phyloP scores from a whole-genome alignment of 768 basidiomycete species.

The Dioszegia hungarica region DNA sequence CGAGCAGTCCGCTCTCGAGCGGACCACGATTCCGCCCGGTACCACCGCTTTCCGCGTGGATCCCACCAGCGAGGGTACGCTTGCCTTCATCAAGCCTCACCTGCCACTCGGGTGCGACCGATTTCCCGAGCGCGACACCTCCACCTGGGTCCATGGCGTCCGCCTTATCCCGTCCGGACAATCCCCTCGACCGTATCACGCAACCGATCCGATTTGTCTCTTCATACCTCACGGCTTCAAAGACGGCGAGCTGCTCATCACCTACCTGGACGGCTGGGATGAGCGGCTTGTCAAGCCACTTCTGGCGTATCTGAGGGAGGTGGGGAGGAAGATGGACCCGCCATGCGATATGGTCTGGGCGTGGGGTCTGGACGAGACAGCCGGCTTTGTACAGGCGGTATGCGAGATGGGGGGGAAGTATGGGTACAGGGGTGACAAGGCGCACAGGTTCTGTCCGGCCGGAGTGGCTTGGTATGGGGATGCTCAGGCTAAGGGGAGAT shows the following conservation, averaged over 20 bases:
- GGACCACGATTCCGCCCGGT: not conserved
- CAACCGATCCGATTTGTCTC: not conserved
- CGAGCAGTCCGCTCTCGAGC: not conserved
- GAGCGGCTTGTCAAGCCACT: not conserved
- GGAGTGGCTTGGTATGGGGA: conserved; percentile 2
- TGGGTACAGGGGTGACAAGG: not conserved
- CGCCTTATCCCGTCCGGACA: not conserved
- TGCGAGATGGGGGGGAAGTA: not conserved
- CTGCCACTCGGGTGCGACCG: not conserved
- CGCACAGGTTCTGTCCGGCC: not conserved
- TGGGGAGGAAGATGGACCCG: not conserved
- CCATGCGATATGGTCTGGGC: not conserved
- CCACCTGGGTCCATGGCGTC: not conserved
- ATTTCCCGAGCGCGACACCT: not conserved
- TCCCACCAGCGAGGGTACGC: not conserved
- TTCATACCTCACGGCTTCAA: not conserved
- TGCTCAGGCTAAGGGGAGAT: not conserved
- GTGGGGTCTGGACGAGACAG: not conserved
- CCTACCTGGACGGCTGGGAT: not conserved
- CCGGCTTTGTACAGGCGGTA: not conserved
- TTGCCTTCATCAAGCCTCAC: not conserved
- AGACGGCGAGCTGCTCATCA: conserved; percentile 1
- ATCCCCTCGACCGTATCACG: not conserved
- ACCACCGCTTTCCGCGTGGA: not conserved
- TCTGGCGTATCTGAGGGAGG: not conserved